Evolutionary conservation across 1,284 basidiomycete genomes (phyloP), one percentile per base, ranked within the genome.

Genomic region (Pseudozyma tsukubaensis): DNA sequence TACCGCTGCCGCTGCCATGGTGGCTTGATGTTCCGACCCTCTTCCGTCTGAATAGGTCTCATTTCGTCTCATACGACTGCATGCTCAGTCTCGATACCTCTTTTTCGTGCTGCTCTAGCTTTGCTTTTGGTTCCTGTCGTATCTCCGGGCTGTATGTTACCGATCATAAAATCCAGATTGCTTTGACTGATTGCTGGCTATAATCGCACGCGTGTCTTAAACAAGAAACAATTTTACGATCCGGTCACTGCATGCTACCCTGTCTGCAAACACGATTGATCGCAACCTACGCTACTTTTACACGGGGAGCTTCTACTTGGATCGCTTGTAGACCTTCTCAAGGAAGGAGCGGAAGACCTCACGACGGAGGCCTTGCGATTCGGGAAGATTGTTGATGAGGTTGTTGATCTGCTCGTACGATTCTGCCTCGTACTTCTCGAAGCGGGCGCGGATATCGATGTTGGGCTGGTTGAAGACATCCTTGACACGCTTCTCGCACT

Each of bases 261-360:
- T n/a, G n/a, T n/a, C n/a, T n/a, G n/a, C n/a, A n/a, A n/a, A n/a
- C n/a, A n/a, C n/a, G n/a, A n/a, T 37, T 37, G 36, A 37, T 43
- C 12, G 12, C 12, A 7, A 43, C 16, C 6, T 7, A 43, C n/a
- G 40, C 9, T 10, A 43, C 18, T n/a, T n/a, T 18, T n/a, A n/a
- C n/a, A n/a, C n/a, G n/a, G n/a, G 10, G n/a, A 43, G 18, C 9
- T 7, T 21, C 68, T 71, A 85, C 79, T 85, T 85, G 73, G 74
- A 80, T 42, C 85, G 78, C 88, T 92, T 92, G 87, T 95, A 94
- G 54, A 96, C 94, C 88, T 96, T 97, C 48, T 89, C 88, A 82
- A 97, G 87, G 88, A 97, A 97, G 80, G 88, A 89, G 79, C 87
- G 88, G 86, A 96, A 96, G 61, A 96, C 90, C 78, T 92, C 90